Percentiles rank a stretch among this genome's conserved stretches.
Conservation (phyloP, 306 rosid species). For the Echinosophora koreensis region DNA sequence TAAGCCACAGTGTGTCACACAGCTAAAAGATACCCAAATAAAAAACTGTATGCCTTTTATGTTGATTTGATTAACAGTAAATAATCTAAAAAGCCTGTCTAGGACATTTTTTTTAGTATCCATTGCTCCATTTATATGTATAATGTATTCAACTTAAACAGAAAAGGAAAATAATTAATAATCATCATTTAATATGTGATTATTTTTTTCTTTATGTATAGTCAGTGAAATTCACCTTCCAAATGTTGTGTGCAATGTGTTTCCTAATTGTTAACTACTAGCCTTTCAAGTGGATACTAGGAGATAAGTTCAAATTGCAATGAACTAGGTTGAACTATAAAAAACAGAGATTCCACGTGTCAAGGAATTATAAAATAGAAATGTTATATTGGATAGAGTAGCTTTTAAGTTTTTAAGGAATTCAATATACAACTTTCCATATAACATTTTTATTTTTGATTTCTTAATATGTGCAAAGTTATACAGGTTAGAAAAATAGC, state of each 20-base stretch:
- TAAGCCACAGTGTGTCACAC: slow-evolving; percentile 31
- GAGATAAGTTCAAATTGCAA: too few species aligned
- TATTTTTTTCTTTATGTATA: too few species aligned
- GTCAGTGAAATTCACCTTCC: not conserved
- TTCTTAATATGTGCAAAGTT: too few species aligned
- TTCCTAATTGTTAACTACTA: not conserved
- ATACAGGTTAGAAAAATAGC: too few species aligned
- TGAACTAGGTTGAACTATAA: too few species aligned
- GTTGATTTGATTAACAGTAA: slow-evolving; percentile 10
- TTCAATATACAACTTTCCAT: too few species aligned
- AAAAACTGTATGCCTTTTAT: slow-evolving; percentile 5
- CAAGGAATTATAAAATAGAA: too few species aligned
- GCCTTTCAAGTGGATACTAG: not conserved
- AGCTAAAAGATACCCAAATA: slow-evolving; percentile 42
- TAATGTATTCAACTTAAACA: not conserved
- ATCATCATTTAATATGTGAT: not conserved
- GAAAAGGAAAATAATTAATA: not conserved
- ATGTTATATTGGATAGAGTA: too few species aligned
- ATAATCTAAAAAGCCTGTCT: not conserved
- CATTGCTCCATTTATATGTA: not conserved
- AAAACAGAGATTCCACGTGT: too few species aligned
- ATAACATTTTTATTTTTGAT: too few species aligned
- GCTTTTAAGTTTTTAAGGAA: too few species aligned
- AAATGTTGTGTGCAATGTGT: too few species aligned
- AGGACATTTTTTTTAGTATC: not conserved